Percentiles rank a stretch among this genome's conserved stretches.
Conservation (phyloP, 2,329 filamentous ascomycete genomes). For the Bipolaris oryzae region DNA sequence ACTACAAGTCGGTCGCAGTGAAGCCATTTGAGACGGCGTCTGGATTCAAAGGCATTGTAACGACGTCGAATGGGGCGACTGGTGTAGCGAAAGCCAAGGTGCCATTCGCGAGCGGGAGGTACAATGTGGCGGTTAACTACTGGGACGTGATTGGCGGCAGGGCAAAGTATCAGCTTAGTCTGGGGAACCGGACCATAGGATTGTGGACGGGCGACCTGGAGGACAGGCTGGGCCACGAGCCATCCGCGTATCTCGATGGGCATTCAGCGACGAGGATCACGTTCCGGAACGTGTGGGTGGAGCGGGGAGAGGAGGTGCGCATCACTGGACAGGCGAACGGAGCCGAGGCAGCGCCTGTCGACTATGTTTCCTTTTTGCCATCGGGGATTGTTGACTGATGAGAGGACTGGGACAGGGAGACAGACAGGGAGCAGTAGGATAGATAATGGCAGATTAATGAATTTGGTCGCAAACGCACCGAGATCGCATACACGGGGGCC, state of each 20-base stretch:
- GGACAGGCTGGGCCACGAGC: slow-evolving; percentile 63
- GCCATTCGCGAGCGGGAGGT: slow-evolving; percentile 59
- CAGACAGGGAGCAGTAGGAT: background rate
- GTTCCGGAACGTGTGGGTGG: slow-evolving; percentile 59
- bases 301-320: slow-evolving; percentile 59
- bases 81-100: slow-evolving; percentile 58
- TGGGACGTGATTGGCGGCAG: slow-evolving; percentile 67
- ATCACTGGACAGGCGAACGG: slow-evolving; percentile 65
- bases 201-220: slow-evolving; percentile 67
- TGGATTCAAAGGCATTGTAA: slow-evolving; percentile 61
- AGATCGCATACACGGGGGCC: slow-evolving; percentile 4
- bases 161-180: slow-evolving; percentile 60
- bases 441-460: slow-evolving; percentile 2
- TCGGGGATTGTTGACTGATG: slow-evolving; percentile 63
- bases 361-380: slow-evolving; percentile 70
- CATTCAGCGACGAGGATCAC: slow-evolving; percentile 69
- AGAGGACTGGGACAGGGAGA: background rate
- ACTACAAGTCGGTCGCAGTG: slow-evolving; percentile 62
- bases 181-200: slow-evolving; percentile 62
- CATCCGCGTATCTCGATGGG: slow-evolving; percentile 65
- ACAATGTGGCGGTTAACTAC: slow-evolving; percentile 70
- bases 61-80: slow-evolving; percentile 57
- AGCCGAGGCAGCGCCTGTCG: slow-evolving; percentile 67
- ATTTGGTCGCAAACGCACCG: background rate
- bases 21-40: slow-evolving; percentile 67